Conservation (phyloP, 1,139 yeast species). For the Candida albicans region DNA sequence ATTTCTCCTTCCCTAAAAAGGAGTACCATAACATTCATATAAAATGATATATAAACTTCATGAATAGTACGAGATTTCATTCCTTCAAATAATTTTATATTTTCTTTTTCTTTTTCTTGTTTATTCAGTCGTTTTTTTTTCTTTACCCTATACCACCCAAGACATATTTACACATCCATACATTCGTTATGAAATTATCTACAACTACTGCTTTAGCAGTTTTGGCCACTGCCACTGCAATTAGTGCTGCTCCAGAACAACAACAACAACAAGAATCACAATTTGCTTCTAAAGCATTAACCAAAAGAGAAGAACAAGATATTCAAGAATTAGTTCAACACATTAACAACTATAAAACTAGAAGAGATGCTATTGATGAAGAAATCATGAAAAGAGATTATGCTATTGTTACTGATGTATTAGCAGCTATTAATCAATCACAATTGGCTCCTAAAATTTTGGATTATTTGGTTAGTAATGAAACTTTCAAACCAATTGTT, state of each 20-base stretch:
- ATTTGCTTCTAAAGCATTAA: slow-evolving; percentile 5
- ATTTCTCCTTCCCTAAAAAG: not conserved
- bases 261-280: slow-evolving; percentile 14
- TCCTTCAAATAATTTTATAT: not conserved
- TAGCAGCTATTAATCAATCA: slow-evolving; percentile 40
- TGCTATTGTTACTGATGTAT: slow-evolving; percentile 43
- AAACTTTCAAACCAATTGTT: slow-evolving; percentile 38
- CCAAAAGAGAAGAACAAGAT: slow-evolving; percentile 15
- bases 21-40: not conserved
- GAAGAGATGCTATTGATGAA: slow-evolving; percentile 32
- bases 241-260: slow-evolving; percentile 31
- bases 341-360: slow-evolving; percentile 25
- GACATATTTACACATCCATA: slow-evolving; percentile 4
- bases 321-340: slow-evolving; percentile 22
- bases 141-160: not conserved
- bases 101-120: not conserved
- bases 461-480: slow-evolving; percentile 35
- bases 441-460: slow-evolving; percentile 40
- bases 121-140: not conserved
- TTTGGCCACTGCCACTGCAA: slow-evolving; percentile 26
- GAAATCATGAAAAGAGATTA: slow-evolving; percentile 33
- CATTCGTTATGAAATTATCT: slow-evolving; percentile 27
- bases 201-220: slow-evolving; percentile 30
- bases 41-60: slow-evolving; percentile 3
- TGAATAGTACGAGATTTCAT: slow-evolving; percentile 1